These are phyloP conservation scores for Discostella pseudostelligera DNA, from an alignment of 108 stramenopile species.

Conservation along the genomic window DNA sequence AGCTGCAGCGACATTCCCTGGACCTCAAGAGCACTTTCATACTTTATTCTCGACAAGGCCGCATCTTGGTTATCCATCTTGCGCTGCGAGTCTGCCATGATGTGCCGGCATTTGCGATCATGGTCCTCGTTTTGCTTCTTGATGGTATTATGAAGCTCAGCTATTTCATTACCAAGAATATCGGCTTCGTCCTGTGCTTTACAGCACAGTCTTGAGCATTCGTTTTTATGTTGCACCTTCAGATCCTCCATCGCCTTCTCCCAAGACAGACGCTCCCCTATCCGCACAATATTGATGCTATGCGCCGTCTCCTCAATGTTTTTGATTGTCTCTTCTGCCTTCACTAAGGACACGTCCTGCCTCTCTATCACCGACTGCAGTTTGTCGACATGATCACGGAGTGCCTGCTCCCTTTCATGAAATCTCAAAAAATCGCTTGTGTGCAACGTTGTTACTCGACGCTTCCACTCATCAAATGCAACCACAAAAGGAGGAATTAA, in stretches of 20 bases:
- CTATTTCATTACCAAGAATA: conserved; percentile 19
- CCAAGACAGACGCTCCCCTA: conserved; percentile 24
- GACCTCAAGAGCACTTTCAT: conserved; percentile 25
- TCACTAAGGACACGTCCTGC: background rate
- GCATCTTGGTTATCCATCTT: conserved; percentile 23
- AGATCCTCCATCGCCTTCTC: conserved; percentile 34
- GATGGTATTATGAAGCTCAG: conserved; percentile 13
- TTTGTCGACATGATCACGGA: conserved; percentile 10
- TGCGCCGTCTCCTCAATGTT: conserved; percentile 7
- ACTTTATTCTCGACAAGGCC: conserved; percentile 20
- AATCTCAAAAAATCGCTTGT: conserved; percentile 12
- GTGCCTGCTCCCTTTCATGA: conserved; percentile 3
- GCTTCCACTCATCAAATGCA: conserved; percentile 2
- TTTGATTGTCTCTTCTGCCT: conserved; percentile 21
- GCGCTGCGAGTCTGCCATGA: conserved; percentile 12
- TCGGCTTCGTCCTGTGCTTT: conserved; percentile 23
- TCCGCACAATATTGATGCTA: conserved; percentile 10
- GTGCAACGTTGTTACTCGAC: conserved; percentile 4
- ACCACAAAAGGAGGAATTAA: conserved; percentile 2
- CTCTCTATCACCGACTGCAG: background rate
- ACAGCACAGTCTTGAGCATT: conserved; percentile 15
- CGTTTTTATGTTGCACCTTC: conserved; percentile 20
- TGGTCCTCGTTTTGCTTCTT: conserved; percentile 18
- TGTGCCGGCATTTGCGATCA: conserved; percentile 10
- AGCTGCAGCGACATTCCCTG: conserved; percentile 16